Conservation (phyloP, 1,139 yeast genomes). For the Suhomyces guaymorum region DNA sequence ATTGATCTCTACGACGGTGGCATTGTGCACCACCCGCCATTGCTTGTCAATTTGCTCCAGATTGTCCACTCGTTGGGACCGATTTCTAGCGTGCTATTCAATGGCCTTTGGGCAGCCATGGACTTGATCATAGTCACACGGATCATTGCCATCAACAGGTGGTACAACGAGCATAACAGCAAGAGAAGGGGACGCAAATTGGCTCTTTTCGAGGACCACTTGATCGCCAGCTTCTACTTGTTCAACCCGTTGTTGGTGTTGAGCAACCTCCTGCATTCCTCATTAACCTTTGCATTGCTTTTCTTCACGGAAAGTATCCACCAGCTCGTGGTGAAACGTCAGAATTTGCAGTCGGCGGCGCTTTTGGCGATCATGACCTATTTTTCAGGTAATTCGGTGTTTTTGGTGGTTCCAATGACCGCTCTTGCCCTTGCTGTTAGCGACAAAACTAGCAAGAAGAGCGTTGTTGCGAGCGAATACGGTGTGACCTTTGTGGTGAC, state of each 20-base stretch:
- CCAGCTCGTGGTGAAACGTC: constrained; percentile 44
- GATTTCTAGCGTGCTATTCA: constrained; percentile 20
- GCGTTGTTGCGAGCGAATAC: constrained; percentile 20
- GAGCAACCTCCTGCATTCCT: constrained; percentile 69
- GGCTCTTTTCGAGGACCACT: constrained; percentile 36
- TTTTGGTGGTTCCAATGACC: constrained; percentile 56
- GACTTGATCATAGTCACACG: constrained; percentile 46
- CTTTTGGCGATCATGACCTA: constrained; percentile 65
- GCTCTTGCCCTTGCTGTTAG: constrained; percentile 32
- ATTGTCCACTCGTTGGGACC: constrained; percentile 26
- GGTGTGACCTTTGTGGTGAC: constrained; percentile 27
- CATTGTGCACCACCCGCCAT: constrained; percentile 81
- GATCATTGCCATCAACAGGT: constrained; percentile 41
- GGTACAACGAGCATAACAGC: constrained; percentile 38
- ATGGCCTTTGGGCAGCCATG: constrained; percentile 39
- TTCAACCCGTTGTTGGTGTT: constrained; percentile 79
- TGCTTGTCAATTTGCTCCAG: constrained; percentile 55
- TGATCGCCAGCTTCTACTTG: constrained; percentile 63
- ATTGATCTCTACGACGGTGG: constrained; percentile 81
- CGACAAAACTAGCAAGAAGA: not conserved
- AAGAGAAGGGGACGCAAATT: constrained; percentile 18
- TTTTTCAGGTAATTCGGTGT: constrained; percentile 62
- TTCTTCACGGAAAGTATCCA: constrained; percentile 53
- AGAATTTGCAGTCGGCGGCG: constrained; percentile 48
- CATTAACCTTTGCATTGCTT: constrained; percentile 60